Evolutionary conservation across 176 grass and related monocot species (phyloP).

Genomic region (Rhynchospora breviuscula): DNA sequence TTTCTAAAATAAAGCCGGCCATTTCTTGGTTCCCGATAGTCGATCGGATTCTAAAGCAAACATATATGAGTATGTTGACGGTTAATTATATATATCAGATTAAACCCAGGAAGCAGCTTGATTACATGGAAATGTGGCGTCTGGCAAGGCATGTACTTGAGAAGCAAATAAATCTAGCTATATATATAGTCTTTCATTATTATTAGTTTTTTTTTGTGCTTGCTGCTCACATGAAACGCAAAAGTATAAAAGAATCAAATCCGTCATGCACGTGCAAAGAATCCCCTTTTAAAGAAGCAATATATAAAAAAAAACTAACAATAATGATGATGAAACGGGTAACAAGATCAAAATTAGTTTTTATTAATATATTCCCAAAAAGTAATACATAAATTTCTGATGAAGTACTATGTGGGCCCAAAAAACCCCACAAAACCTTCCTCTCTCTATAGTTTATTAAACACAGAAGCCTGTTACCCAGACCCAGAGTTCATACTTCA

Average conservation of each 20-base stretch:
- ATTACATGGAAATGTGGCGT: not conserved
- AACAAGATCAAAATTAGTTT: not conserved
- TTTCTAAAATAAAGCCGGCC: not conserved
- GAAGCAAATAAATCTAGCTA: no score
- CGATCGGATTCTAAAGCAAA: not conserved
- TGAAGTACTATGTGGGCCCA: conserved; percentile 1
- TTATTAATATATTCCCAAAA: conserved; percentile 8
- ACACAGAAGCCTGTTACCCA: not conserved
- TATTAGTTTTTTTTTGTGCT: not conserved
- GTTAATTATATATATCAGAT: not conserved
- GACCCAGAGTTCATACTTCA: not conserved
- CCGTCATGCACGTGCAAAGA: no score
- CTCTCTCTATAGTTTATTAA: not conserved
- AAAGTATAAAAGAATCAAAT: not conserved
- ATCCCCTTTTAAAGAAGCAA: not conserved
- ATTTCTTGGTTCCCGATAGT: not conserved
- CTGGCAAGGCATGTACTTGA: not conserved
- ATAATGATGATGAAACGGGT: not conserved
- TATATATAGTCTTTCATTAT: no score
- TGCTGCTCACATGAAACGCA: not conserved
- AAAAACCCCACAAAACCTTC: not conserved
- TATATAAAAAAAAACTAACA: not conserved
- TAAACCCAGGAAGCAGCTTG: not conserved
- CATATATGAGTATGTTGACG: not conserved
- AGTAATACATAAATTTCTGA: not conserved